Evolutionary conservation across 768 basidiomycete genomes (phyloP).

Genomic region (Serendipita indica): DNA sequence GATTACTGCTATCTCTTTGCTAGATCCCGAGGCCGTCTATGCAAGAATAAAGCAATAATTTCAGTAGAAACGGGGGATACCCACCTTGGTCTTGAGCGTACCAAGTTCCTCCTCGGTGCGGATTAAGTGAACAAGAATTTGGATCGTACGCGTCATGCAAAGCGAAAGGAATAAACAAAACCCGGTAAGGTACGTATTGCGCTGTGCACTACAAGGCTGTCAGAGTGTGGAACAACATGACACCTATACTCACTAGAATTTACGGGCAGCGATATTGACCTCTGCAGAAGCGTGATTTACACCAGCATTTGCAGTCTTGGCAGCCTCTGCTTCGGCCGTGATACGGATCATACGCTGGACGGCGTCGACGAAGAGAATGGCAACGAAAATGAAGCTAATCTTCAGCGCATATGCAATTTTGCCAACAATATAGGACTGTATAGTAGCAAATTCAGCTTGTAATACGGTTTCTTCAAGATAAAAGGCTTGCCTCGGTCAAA

Average conservation of each 20-base stretch:
- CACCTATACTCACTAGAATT: conserved; percentile 63
- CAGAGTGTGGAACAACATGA: neutral
- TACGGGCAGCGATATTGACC: conserved; percentile 78
- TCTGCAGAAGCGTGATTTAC: conserved; percentile 55
- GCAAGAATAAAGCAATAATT: neutral
- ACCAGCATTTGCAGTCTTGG: conserved; percentile 38
- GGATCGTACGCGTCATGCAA: conserved; percentile 83
- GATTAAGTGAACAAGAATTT: conserved; percentile 82
- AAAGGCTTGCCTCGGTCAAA: conserved; percentile 32
- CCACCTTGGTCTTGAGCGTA: conserved; percentile 53
- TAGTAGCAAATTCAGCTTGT: conserved; percentile 8
- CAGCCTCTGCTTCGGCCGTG: conserved; percentile 51
- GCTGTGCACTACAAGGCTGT: conserved; percentile 43
- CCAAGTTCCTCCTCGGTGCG: conserved; percentile 79
- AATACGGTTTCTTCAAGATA: neutral
- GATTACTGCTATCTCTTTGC: conserved; percentile 28
- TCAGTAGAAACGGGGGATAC: neutral
- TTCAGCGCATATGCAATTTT: conserved; percentile 85
- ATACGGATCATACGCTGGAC: conserved; percentile 84
- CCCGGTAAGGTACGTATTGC: conserved; percentile 85
- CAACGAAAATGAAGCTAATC: conserved; percentile 89
- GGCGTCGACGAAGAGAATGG: conserved; percentile 77
- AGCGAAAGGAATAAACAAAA: conserved; percentile 93
- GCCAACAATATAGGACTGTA: conserved; percentile 44
- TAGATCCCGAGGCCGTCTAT: conserved; percentile 26